These are phyloP conservation scores for Penicillium manginii DNA, from an alignment of 495 filamentous ascomycete genomes.

Conservation along the genomic window DNA sequence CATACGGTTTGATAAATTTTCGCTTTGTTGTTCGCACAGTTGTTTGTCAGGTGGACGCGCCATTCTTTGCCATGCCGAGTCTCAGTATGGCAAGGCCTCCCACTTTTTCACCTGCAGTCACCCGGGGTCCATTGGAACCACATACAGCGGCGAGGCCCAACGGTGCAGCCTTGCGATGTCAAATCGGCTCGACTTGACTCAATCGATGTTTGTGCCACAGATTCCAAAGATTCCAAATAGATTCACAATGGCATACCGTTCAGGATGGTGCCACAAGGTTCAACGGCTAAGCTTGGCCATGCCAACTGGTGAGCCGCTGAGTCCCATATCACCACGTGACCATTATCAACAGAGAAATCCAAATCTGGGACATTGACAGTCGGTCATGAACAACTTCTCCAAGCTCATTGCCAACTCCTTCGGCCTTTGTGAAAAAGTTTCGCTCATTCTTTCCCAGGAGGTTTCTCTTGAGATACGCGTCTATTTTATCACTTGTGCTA, in stretches of 20 bases:
- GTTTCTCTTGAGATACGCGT: neutral
- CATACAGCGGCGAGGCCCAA: conserved; percentile 1
- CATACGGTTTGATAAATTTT: conserved; percentile 1
- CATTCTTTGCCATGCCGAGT: neutral
- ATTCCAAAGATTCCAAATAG: neutral
- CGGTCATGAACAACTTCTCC: neutral
- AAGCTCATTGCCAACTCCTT: neutral
- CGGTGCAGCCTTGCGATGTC: neutral
- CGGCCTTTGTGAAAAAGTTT: neutral
- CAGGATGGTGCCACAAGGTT: neutral
- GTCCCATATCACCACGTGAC: conserved; percentile 21
- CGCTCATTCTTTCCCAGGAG: no score
- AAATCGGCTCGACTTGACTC: neutral
- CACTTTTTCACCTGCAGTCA: neutral
- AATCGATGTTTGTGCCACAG: neutral
- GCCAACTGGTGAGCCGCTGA: no score
- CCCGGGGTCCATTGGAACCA: neutral
- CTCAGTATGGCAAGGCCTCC: neutral
- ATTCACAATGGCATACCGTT: neutral
- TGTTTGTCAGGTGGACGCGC: neutral
- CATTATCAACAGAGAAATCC: conserved; percentile 10
- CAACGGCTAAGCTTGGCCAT: neutral
- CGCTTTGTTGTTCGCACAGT: neutral
- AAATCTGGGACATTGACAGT: no score
- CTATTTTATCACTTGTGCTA: neutral